Conservation (phyloP, 2,329 filamentous ascomycete species). For the Xylogone sp. region DNA sequence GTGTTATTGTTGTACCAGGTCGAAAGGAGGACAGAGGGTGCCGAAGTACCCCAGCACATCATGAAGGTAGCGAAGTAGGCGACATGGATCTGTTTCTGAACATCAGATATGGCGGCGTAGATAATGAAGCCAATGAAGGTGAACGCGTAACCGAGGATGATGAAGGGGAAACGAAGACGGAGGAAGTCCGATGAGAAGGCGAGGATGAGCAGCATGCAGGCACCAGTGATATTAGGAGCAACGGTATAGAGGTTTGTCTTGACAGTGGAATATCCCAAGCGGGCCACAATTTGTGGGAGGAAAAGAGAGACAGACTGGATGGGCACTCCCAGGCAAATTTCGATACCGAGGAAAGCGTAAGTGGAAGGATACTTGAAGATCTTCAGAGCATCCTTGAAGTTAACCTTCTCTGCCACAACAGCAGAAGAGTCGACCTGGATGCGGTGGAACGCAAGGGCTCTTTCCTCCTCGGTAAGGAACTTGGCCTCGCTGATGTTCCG, state of each 20-base stretch:
- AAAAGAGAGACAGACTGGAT: slow-evolving; percentile 52
- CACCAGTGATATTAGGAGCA: slow-evolving; percentile 72
- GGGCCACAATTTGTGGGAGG: slow-evolving; percentile 50
- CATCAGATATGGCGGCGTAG: slow-evolving; percentile 60
- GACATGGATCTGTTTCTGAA: slow-evolving; percentile 44
- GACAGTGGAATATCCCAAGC: slow-evolving; percentile 44
- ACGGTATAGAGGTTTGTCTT: slow-evolving; percentile 79
- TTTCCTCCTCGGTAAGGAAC: slow-evolving; percentile 28
- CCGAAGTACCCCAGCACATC: slow-evolving; percentile 51
- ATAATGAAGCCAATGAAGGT: slow-evolving; percentile 78
- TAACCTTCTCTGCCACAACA: slow-evolving; percentile 49
- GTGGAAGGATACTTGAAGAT: slow-evolving; percentile 46
- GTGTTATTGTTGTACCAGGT: slow-evolving; percentile 60
- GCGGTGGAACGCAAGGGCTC: slow-evolving; percentile 28
- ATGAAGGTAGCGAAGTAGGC: slow-evolving; percentile 66
- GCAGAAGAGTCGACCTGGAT: slow-evolving; percentile 59
- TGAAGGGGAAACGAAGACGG: slow-evolving; percentile 53
- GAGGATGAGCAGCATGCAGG: slow-evolving; percentile 66
- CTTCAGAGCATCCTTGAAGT: slow-evolving; percentile 44
- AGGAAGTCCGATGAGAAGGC: slow-evolving; percentile 65
- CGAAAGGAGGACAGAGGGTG: slow-evolving; percentile 24
- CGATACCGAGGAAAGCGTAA: slow-evolving; percentile 44
- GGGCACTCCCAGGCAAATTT: slow-evolving; percentile 57
- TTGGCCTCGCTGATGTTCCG: slow-evolving; percentile 21
- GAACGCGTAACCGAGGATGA: slow-evolving; percentile 68